Evolutionary conservation across 441 rosid genomes (phyloP).

Genomic region (Biscutella laevigata): DNA sequence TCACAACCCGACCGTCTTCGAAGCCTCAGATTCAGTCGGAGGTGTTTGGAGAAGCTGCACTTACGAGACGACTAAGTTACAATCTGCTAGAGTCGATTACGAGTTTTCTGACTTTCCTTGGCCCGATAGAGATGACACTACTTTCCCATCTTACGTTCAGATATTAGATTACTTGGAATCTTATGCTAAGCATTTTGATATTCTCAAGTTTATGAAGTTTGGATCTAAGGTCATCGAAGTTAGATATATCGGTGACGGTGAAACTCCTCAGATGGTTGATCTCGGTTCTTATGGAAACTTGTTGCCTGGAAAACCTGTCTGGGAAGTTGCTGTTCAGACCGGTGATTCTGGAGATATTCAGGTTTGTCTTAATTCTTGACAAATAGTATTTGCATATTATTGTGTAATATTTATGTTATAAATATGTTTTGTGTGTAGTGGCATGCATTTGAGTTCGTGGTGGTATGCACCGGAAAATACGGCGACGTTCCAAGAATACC

Average conservation of each 20-base stretch:
- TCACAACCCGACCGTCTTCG: slow-evolving; percentile 55
- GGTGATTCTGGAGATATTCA: slow-evolving; percentile 40
- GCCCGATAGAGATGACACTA: slow-evolving; percentile 58
- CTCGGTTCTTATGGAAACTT: slow-evolving; percentile 29
- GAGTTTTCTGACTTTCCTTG: slow-evolving; percentile 82
- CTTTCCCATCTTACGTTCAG: slow-evolving; percentile 61
- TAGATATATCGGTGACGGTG: slow-evolving; percentile 37
- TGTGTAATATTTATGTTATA: neutral
- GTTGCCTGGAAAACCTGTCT: slow-evolving; percentile 57
- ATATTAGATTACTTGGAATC: slow-evolving; percentile 61
- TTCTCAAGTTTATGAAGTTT: slow-evolving; percentile 50
- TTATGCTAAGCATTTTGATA: slow-evolving; percentile 57
- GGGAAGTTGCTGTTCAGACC: slow-evolving; percentile 69
- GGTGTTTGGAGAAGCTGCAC: slow-evolving; percentile 82
- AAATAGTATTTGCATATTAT: too few species aligned
- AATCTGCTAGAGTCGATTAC: slow-evolving; percentile 51
- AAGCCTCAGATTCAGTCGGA: slow-evolving; percentile 63
- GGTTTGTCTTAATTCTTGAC: slow-evolving; percentile 28
- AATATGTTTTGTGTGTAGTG: slow-evolving; percentile 32
- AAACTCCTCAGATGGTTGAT: slow-evolving; percentile 8
- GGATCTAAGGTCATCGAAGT: slow-evolving; percentile 61
- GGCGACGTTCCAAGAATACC: slow-evolving; percentile 70
- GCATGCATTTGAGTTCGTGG: slow-evolving; percentile 68
- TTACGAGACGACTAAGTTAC: slow-evolving; percentile 68
- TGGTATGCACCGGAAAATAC: slow-evolving; percentile 66